A percentile compares a stretch with the other conserved stretches of the same genome.
These are phyloP conservation scores for Chlorella vulgaris DNA, from an alignment of 139 green algal genomes.

Conservation along the genomic window DNA sequence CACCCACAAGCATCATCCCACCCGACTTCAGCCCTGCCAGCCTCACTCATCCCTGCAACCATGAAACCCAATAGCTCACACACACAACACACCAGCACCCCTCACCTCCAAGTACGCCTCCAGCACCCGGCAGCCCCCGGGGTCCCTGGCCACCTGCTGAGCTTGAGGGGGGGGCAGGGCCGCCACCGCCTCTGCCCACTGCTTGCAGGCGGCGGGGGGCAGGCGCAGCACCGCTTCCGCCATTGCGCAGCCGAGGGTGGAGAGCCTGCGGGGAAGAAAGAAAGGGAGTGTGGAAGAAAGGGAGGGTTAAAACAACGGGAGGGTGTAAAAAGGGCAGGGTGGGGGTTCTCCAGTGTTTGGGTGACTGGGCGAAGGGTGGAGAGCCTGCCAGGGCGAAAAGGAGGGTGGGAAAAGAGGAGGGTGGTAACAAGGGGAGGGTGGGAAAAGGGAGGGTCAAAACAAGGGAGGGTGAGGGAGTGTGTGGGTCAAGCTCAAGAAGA, in stretches of 20 bases:
- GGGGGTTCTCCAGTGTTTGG: too few species aligned
- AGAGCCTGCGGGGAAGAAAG: constrained; percentile 53
- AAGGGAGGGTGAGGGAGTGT: too few species aligned
- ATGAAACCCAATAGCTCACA: too few species aligned
- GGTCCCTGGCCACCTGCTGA: constrained; percentile 48
- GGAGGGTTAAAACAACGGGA: background rate
- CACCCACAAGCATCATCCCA: too few species aligned
- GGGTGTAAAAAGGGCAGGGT: background rate
- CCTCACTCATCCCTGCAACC: too few species aligned
- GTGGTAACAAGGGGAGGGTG: too few species aligned
- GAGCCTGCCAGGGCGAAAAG: background rate
- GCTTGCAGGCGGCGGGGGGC: constrained; percentile 47
- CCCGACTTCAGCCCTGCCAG: too few species aligned
- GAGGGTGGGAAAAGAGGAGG: too few species aligned
- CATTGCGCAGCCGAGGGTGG: constrained; percentile 62
- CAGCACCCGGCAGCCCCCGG: constrained; percentile 67
- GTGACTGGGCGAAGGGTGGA: too few species aligned
- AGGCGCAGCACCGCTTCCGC: constrained; percentile 51
- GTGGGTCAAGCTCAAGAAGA: too few species aligned
- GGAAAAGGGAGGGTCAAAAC: too few species aligned
- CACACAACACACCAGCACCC: background rate
- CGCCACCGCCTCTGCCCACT: constrained; percentile 55
- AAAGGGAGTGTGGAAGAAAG: background rate
- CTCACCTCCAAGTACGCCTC: constrained; percentile 59
- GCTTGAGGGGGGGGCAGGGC: constrained; percentile 40